Base-by-base conservation (phyloP, 768 basidiomycete species). In the Pleurotus djamor region DNA sequence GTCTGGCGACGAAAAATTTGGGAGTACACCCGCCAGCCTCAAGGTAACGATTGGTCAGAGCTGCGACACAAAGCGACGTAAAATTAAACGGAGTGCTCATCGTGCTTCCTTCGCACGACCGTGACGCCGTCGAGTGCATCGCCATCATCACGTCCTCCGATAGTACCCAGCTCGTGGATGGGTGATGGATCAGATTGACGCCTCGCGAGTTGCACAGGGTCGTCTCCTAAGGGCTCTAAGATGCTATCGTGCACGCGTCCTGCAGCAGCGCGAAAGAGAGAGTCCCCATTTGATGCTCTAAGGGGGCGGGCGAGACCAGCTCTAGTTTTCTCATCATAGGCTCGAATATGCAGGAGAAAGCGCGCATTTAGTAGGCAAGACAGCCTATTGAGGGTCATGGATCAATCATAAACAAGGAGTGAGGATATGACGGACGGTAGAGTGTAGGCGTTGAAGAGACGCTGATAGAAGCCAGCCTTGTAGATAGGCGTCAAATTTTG, bases 391-490 rank as follows among this genome's bases (percentile, higher is more conserved):
- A 14, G 38, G n/a, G 48, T 32, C 12, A 17, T 14, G 5, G 5
- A n/a, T 37, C 3, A 52, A 6, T 33, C 16, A 33, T 35, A 48
- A 9, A 14, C 1, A 49, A 33, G 4, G 4, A 32, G 10, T 21
- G 16, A 56, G 33, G 10, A 14, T 13, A 45, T 13, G 21, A 55
- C 33, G 5, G n/a, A 65, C 48, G 56, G 17, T 7, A 58, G 49
- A 12, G 44, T 38, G 52, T 50, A 37, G 5, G 36, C 28, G 51
- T 50, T 21, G 13, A 62, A 3, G 10, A 45, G 17, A 48, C 41
- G 64, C 60, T 72, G 71, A 21, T 68, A 59, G 59, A 72, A 69
- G 5, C 69, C 68, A 36, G 66, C 59, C 68, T 71, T 32, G 36
- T 12, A 13, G 9, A 16, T 49, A 10, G 45, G 16, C 10, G 10